Evolutionary conservation across 164 flowering plant species (phyloP), one percentile per base, ranked within the genome.

Genomic region (Pachysandra terminalis): DNA sequence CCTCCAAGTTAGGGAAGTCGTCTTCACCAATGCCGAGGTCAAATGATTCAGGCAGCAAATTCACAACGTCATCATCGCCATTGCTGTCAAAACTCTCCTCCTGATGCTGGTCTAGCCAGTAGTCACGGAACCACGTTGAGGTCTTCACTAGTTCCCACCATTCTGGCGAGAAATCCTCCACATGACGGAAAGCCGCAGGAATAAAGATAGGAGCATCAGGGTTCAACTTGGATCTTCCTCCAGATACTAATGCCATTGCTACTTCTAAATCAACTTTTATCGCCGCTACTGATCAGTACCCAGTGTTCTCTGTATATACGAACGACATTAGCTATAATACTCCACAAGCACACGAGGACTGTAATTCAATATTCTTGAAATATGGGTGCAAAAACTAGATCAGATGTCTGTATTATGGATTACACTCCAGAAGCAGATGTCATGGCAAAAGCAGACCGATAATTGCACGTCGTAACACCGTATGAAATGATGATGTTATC

Each of bases 81-180:
- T 71, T 69, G 23, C 68, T 76, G 54, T 67, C 76, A 48, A 78
- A 77, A 14, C 65, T 74, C 12, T 83, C 82, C 59, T 74, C 85
- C 52, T 84, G 86, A 54, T 82, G 80, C 74, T 85, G 83, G 68
- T 86, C 81, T 9, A 93, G 78, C 98, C 98, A 90, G 76, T 87
- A 90, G 51, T 87, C 84, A 15, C 72, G 85, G 80, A 81, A 90
- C 95, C 96, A 90, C 16, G 86, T 81, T 10, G 95, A 83, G 6
- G 91, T 87, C 2, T 84, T 87, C 58, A 93, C 89, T 71, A 89
- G 79, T 13, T 89, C 76, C 90, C 91, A 93, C 98, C 98, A 90
- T 67, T 93, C 91, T 0, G 95, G 96, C 0, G 98, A 89, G 82
- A 90, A 93, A 73, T 93, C 98, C 82, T 90, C 96, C 72, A 93